phyloP scores from a whole-genome alignment of 768 basidiomycete species.

The Pisolithus microcarpus region DNA sequence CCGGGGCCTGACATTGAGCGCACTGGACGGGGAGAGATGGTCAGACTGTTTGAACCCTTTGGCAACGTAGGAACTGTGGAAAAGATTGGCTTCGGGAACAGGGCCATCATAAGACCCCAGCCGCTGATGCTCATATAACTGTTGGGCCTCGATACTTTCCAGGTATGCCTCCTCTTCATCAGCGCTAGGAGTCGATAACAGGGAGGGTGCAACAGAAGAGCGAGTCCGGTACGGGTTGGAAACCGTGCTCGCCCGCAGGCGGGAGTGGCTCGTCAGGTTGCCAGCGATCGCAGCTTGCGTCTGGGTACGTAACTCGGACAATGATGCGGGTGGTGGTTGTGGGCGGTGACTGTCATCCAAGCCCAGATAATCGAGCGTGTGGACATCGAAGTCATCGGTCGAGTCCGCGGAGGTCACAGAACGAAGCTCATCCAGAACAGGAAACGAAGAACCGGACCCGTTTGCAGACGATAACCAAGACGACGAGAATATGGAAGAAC shows the following conservation, averaged over 20 bases:
- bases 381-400: slow-evolving; percentile 83
- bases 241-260: slow-evolving; percentile 84
- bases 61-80: slow-evolving; percentile 54
- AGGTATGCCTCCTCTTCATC: slow-evolving; percentile 76
- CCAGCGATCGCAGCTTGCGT: slow-evolving; percentile 86
- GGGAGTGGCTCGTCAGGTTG: slow-evolving; percentile 70
- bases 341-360: slow-evolving; percentile 74
- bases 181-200: slow-evolving; percentile 53
- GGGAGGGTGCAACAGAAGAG: slow-evolving; percentile 50
- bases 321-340: slow-evolving; percentile 74
- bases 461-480: slow-evolving; percentile 74
- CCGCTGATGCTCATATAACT: slow-evolving; percentile 45
- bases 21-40: slow-evolving; percentile 47
- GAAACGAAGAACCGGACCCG: slow-evolving; percentile 48
- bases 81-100: slow-evolving; percentile 43
- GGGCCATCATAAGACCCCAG: slow-evolving; percentile 57
- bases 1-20: slow-evolving; percentile 51
- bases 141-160: slow-evolving; percentile 44
- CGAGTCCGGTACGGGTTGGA: slow-evolving; percentile 84
- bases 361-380: slow-evolving; percentile 94
- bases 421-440: slow-evolving; percentile 72
- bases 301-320: slow-evolving; percentile 82
- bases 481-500: slow-evolving; percentile 82
- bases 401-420: slow-evolving; percentile 76
- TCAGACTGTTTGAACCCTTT: slow-evolving; percentile 72